These are phyloP conservation scores for Apophysomyces trapeziformis DNA, from an alignment of 371 early-diverging fungal genomes.

Conservation along the genomic window DNA sequence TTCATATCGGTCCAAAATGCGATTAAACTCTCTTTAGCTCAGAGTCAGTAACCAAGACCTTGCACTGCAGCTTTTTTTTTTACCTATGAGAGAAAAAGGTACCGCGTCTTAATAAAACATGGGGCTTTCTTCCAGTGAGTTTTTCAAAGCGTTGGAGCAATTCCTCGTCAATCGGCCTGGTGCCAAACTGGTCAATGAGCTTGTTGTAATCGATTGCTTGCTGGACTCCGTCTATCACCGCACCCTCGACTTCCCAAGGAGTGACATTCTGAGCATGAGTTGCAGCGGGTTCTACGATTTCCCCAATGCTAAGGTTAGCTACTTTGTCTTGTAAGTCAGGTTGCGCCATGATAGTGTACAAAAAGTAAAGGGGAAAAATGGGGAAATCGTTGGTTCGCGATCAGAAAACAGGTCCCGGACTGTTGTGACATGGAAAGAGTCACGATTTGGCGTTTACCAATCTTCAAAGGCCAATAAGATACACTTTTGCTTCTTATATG, in stretches of 20 bases:
- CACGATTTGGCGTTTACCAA: too few relatives aligned
- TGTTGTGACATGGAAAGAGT: too few relatives aligned
- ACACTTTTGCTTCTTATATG: too few relatives aligned
- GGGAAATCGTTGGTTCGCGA: too few relatives aligned
- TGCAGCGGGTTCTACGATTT: constrained; percentile 18
- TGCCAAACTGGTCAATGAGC: constrained; percentile 95
- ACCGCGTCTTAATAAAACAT: constrained; percentile 90
- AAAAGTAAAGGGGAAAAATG: neutral
- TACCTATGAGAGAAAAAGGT: constrained; percentile 98
- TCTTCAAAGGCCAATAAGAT: too few relatives aligned
- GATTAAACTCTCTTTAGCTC: constrained; percentile 80
- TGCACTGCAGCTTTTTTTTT: neutral
- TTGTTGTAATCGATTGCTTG: constrained; percentile 96
- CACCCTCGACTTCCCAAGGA: constrained; percentile 98
- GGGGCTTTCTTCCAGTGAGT: constrained; percentile 86
- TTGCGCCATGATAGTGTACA: constrained; percentile 23
- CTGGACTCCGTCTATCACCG: constrained; percentile 83
- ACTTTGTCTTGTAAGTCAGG: constrained; percentile 20
- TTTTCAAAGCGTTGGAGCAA: constrained; percentile 83
- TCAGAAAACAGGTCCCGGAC: too few relatives aligned
- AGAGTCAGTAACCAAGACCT: neutral
- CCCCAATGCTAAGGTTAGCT: constrained; percentile 22
- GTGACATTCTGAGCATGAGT: constrained; percentile 75
- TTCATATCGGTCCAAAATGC: constrained; percentile 90
- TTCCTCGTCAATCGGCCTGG: constrained; percentile 78